Conservation (phyloP, 441 rosid species). For the Aleurites moluccanus region DNA sequence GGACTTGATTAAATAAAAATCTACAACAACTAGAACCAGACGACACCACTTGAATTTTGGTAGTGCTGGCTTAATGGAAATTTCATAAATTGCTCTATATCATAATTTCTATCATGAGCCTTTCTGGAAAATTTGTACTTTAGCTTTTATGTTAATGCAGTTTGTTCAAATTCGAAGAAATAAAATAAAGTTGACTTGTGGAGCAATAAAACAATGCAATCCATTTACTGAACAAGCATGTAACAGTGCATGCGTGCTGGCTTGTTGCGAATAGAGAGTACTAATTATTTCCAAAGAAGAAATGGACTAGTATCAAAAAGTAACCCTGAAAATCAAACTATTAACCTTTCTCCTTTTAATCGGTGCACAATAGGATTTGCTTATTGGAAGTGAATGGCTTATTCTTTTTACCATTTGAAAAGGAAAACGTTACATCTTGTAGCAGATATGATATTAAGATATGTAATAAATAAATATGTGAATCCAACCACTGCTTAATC, state of each 20-base stretch:
- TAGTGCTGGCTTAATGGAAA: neutral
- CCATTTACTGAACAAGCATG: neutral
- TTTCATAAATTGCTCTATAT: neutral
- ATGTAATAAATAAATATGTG: neutral
- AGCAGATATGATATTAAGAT: neutral
- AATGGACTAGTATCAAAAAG: too few species aligned
- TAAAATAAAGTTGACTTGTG: neutral
- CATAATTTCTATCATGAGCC: neutral
- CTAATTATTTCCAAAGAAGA: too few species aligned
- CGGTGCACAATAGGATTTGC: neutral
- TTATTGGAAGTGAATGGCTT: neutral
- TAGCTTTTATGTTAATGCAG: neutral
- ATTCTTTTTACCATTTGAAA: neutral
- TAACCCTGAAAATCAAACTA: too few species aligned
- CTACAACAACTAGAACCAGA: neutral
- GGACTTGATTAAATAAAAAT: neutral
- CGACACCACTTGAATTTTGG: neutral
- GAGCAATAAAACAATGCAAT: neutral
- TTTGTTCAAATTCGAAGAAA: neutral
- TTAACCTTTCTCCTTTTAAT: too few species aligned
- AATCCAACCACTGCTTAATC: neutral
- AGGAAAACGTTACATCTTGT: neutral
- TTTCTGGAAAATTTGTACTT: neutral
- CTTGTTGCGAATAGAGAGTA: too few species aligned
- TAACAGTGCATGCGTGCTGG: neutral